Conservation (phyloP, 1,284 basidiomycete species). For the Ustilago trichophora region DNA sequence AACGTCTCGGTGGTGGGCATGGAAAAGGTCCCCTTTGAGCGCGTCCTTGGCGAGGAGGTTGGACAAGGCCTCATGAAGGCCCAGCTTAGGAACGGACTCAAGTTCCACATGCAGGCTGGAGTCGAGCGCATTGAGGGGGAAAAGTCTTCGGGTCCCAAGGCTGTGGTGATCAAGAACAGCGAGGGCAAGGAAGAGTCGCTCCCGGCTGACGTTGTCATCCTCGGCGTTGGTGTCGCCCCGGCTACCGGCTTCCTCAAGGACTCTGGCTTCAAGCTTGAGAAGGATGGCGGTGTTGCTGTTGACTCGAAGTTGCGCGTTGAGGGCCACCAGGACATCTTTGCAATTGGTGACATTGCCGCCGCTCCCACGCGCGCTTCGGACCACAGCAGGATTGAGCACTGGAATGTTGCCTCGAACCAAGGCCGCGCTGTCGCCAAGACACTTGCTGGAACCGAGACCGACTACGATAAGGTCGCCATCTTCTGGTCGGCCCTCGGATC, state of each 20-base stretch:
- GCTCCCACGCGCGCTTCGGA: conserved; percentile 75
- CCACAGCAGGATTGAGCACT: conserved; percentile 81
- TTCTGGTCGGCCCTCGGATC: conserved; percentile 84
- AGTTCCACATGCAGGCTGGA: conserved; percentile 78
- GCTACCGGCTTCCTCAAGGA: conserved; percentile 83
- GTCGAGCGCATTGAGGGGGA: conserved; percentile 77
- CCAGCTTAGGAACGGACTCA: conserved; percentile 75
- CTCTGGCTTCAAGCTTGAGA: conserved; percentile 66
- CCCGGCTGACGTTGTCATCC: conserved; percentile 81
- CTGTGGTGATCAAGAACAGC: conserved; percentile 74
- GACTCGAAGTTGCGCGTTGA: conserved; percentile 81
- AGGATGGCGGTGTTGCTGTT: conserved; percentile 81
- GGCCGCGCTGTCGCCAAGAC: conserved; percentile 82
- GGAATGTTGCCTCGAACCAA: conserved; percentile 89
- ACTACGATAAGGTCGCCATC: conserved; percentile 80
- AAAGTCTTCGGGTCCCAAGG: conserved; percentile 31
- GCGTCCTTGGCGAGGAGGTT: conserved; percentile 81
- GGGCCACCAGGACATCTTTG: conserved; percentile 75
- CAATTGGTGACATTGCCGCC: conserved; percentile 88
- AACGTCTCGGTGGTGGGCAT: conserved; percentile 84
- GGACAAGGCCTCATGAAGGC: conserved; percentile 80
- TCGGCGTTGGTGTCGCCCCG: conserved; percentile 88
- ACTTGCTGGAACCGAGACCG: conserved; percentile 42
- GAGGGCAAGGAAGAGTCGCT: conserved; percentile 72
- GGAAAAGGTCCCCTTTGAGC: conserved; percentile 83